Percentiles rank a stretch among this genome's conserved stretches.
phyloP scores from a whole-genome alignment of 106 monocot species.

The Ottelia alismoides region DNA sequence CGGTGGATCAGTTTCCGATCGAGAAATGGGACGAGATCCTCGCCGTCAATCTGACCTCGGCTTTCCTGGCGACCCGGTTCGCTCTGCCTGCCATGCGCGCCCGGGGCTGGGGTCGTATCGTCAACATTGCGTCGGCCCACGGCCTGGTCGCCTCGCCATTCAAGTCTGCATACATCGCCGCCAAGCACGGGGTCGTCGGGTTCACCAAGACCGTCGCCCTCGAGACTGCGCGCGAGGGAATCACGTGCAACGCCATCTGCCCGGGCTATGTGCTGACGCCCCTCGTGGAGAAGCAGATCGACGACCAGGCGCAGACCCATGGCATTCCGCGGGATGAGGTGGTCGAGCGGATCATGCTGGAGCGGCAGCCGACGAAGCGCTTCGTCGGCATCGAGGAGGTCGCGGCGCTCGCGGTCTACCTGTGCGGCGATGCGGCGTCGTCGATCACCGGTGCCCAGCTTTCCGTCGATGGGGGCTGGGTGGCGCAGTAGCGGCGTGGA shows the following conservation, averaged over 20 bases:
- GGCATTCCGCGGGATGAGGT: neutral
- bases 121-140: neutral
- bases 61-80: neutral
- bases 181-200: neutral
- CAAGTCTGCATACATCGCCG: neutral
- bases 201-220: neutral
- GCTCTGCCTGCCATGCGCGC: neutral
- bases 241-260: neutral
- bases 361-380: neutral
- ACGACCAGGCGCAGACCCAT: neutral
- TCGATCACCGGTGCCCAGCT: too few species aligned
- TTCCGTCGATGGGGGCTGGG: too few species aligned
- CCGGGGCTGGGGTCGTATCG: neutral
- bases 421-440: too few species aligned
- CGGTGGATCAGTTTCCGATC: neutral
- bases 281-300: neutral
- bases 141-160: neutral
- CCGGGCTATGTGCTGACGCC: neutral
- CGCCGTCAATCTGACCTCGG: neutral
- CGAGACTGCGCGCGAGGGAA: neutral
- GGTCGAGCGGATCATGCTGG: neutral
- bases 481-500: too few species aligned
- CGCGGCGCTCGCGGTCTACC: neutral
- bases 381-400: neutral
- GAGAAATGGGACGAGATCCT: neutral